Base-by-base conservation (phyloP, 192 early-diverging fungal species). In the Coemansia sp. region DNA sequence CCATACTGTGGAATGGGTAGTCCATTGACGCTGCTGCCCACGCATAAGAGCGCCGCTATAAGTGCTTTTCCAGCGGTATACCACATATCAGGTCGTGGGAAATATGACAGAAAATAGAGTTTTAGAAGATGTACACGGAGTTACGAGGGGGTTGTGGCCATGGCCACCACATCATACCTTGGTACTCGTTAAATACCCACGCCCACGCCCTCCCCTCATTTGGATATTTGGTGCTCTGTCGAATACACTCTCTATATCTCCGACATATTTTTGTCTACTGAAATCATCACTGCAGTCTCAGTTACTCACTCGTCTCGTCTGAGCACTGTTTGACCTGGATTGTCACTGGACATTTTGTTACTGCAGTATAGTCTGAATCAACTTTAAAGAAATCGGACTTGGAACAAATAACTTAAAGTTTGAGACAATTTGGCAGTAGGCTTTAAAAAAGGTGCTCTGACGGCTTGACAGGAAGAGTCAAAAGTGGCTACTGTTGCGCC, bases 401-500 rank as follows among this genome's bases (percentile, higher is more conserved):
- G 15, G 5, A 15, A 18, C 44, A 49, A 52, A 52, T 13, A 52
- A 27, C 3, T 20, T 20, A 20, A 11, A 12, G 39, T 40, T 40
- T 52, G 11, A 52, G 49, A 52, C 49, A 52, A 15, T 52, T 29
- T 24, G 49, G 49, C 24, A 52, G 58, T 38, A 59, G 16, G 10
- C 15, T 59, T 38, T 59, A 59, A 38, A 29, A 45, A 18, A 52
- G 2, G 44, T 52, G 49, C 49, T 52, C 49, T 52, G 49, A 24
- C 10, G 10, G 3, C 49, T 40, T 40, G 39, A 13, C 10, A 52
- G 52, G 53, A 35, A 20, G 40, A 50, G 59, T 7, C 32, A 13
- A 52, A 27, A 13, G 27, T 24, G n/a, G 5, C 34, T 65, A 70
- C 64, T 71, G 74, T 61, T 82, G 74, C 13, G 84, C 88, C 91